Conservation (phyloP, 352 stramenopile species). For the Plasmopara viticola region DNA sequence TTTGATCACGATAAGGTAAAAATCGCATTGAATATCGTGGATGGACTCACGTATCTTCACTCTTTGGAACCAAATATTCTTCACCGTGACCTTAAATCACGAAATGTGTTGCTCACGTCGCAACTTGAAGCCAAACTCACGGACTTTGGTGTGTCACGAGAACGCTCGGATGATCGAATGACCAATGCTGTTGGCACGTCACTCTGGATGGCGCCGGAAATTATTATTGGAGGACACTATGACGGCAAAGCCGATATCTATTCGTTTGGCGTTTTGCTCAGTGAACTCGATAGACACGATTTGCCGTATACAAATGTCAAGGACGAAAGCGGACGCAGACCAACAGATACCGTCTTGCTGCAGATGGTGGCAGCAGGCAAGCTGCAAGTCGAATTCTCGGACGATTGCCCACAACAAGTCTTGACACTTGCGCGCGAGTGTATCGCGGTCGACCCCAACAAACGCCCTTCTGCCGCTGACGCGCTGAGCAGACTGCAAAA, state of each 20-base stretch:
- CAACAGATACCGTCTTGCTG: constrained; percentile 32
- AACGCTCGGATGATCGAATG: constrained; percentile 34
- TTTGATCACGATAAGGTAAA: constrained; percentile 47
- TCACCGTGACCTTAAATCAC: constrained; percentile 76
- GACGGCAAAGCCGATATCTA: constrained; percentile 43
- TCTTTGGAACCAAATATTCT: constrained; percentile 36
- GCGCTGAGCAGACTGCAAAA: constrained; percentile 30
- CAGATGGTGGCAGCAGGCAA: constrained; percentile 29
- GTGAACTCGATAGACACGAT: constrained; percentile 39
- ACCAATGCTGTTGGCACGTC: constrained; percentile 43
- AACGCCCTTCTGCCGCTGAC: constrained; percentile 29
- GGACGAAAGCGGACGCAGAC: constrained; percentile 24
- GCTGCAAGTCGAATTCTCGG: constrained; percentile 37
- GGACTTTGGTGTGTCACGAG: constrained; percentile 47
- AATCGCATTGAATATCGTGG: constrained; percentile 38
- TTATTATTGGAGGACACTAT: constrained; percentile 41
- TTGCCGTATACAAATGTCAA: constrained; percentile 37
- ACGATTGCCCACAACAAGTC: constrained; percentile 18
- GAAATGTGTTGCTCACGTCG: constrained; percentile 60
- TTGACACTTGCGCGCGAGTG: constrained; percentile 25
- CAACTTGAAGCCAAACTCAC: constrained; percentile 48
- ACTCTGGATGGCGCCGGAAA: constrained; percentile 50
- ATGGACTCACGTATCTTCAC: constrained; percentile 46
- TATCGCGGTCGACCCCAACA: constrained; percentile 28
- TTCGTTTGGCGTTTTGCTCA: constrained; percentile 45